Conservation (phyloP, 179 eudicot species). For the Silene noctiflora region DNA sequence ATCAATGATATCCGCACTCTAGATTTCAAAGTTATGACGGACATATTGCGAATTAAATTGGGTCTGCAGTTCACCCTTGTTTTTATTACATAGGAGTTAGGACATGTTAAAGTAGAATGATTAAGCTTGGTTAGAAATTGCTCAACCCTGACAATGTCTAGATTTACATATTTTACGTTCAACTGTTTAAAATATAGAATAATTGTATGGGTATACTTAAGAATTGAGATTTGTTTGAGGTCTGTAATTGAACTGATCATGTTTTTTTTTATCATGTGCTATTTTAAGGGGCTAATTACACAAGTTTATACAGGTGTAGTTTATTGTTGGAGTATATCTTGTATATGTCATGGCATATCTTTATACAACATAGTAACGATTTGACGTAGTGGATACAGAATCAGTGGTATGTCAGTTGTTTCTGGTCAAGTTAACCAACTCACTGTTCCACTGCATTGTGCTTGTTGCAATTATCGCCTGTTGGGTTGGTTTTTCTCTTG, state of each 20-base stretch:
- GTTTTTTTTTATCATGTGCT: not conserved
- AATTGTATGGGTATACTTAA: no score
- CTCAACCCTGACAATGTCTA: not conserved
- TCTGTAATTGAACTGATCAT: no score
- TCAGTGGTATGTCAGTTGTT: not conserved
- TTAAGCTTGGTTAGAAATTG: not conserved
- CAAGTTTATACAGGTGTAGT: not conserved
- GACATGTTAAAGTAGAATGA: not conserved
- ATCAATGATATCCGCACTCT: not conserved
- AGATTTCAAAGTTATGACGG: not conserved
- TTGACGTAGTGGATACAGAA: not conserved
- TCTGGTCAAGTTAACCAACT: not conserved
- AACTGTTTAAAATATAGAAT: not conserved
- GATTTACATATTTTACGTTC: not conserved
- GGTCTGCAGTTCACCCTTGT: not conserved
- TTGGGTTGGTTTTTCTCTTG: not conserved
- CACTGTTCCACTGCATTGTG: not conserved
- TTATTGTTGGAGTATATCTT: not conserved
- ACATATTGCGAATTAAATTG: not conserved
- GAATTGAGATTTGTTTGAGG: no score
- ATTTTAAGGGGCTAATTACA: not conserved
- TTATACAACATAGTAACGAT: not conserved
- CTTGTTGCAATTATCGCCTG: not conserved
- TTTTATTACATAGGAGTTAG: no score
- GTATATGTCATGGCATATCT: not conserved